These are phyloP conservation scores for Cornus suecica DNA, from an alignment of 148 eudicot genomes.

Conservation along the genomic window DNA sequence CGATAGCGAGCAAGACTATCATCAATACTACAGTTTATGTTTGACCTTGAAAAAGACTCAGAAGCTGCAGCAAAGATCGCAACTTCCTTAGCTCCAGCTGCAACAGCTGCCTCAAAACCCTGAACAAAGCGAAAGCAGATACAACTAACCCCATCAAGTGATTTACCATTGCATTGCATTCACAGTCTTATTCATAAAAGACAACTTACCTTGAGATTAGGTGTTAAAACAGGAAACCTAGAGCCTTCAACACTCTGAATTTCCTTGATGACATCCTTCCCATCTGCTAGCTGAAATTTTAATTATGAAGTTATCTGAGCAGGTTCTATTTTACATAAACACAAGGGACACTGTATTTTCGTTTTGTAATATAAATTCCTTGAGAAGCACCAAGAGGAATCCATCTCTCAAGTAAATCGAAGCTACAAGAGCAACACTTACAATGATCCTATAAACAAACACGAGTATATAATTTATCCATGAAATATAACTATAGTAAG, in stretches of 20 bases:
- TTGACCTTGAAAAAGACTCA: constrained; percentile 88
- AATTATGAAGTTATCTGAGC: not conserved
- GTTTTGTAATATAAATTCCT: not conserved
- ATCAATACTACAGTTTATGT: constrained; percentile 87
- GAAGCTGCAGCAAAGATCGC: constrained; percentile 98
- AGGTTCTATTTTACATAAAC: not conserved
- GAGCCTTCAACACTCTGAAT: constrained; percentile 54
- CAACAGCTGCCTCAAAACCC: constrained; percentile 97
- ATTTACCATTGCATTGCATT: constrained; percentile 6
- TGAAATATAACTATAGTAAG: too few species aligned
- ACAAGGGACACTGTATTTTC: not conserved
- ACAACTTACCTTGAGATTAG: constrained; percentile 80
- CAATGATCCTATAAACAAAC: not conserved
- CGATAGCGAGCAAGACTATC: constrained; percentile 76
- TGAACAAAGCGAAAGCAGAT: constrained; percentile 17
- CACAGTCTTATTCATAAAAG: constrained; percentile 3
- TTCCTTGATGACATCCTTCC: constrained; percentile 74
- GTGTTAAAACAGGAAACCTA: constrained; percentile 82
- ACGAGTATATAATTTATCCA: not conserved
- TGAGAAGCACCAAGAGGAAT: not conserved
- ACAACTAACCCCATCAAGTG: not conserved
- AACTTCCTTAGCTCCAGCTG: constrained; percentile 92
- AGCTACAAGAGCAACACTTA: not conserved
- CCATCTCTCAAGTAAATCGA: not conserved
- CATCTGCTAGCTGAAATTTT: constrained; percentile 75